phyloP scores from a whole-genome alignment of 2,329 filamentous ascomycete species.

The Ceratocystis lukuohia region DNA sequence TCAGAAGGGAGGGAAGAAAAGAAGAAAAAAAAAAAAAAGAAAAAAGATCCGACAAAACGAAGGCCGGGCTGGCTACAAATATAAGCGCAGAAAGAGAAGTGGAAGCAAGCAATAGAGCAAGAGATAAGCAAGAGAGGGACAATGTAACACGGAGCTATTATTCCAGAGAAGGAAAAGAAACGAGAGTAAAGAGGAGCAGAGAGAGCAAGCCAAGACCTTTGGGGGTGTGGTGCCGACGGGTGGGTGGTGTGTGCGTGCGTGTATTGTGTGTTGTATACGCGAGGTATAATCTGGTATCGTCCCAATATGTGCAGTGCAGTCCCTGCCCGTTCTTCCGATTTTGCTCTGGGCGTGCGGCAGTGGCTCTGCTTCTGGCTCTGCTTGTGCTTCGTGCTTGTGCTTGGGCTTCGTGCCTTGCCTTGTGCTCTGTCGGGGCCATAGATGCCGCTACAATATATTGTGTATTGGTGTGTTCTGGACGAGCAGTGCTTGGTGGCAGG shows the following conservation, averaged over 20 bases:
- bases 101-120: neutral
- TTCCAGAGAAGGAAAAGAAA: slow-evolving; percentile 6
- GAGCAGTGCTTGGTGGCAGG: too few species aligned
- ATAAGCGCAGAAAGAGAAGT: neutral
- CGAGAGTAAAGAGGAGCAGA: neutral
- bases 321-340: too few species aligned
- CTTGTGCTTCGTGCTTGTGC: neutral
- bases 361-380: neutral
- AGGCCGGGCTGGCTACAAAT: neutral
- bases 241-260: neutral
- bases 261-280: neutral
- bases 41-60: neutral
- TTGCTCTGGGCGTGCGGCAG: too few species aligned
- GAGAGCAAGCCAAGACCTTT: neutral
- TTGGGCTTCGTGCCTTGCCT: neutral
- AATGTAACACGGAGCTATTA: neutral
- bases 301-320: too few species aligned
- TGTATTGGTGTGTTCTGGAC: too few species aligned
- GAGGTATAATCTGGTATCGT: neutral
- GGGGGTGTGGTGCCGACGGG: neutral
- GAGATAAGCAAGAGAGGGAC: neutral
- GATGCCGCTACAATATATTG: too few species aligned
- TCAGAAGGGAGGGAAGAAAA: neutral
- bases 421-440: neutral
- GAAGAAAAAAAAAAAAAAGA: neutral